A percentile compares a stretch with the other conserved stretches of the same genome.
phyloP scores from a whole-genome alignment of 768 basidiomycete species.

The Xerocomus potaroensis region DNA sequence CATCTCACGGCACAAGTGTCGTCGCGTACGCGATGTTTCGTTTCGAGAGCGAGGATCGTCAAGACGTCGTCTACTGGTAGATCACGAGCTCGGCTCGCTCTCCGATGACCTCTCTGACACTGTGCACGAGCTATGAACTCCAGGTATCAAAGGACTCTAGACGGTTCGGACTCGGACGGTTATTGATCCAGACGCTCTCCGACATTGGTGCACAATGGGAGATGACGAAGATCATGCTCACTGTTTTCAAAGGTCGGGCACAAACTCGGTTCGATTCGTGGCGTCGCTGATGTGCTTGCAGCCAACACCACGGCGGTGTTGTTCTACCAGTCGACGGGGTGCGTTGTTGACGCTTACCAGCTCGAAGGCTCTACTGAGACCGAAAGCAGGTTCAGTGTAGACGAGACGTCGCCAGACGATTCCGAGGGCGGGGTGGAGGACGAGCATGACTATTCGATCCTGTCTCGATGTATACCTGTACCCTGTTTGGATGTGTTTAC shows the following conservation, averaged over 20 bases:
- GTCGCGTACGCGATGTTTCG: slow-evolving; percentile 57
- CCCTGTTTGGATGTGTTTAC: slow-evolving; percentile 26
- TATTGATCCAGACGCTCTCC: slow-evolving; percentile 46
- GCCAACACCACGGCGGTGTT: slow-evolving; percentile 41
- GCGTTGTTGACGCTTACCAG: slow-evolving; percentile 12
- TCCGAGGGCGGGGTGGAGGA: slow-evolving; percentile 26
- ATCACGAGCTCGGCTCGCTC: slow-evolving; percentile 3
- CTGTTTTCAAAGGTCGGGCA: slow-evolving; percentile 66
- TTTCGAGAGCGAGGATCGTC: slow-evolving; percentile 63
- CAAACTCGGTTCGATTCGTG: background rate
- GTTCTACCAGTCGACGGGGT: slow-evolving; percentile 61
- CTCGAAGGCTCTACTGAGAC: slow-evolving; percentile 4
- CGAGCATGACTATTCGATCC: slow-evolving; percentile 36
- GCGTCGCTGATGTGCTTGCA: slow-evolving; percentile 22
- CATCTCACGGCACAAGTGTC: slow-evolving; percentile 20
- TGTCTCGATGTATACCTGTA: slow-evolving; percentile 28
- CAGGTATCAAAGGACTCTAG: slow-evolving; percentile 48
- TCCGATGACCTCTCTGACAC: slow-evolving; percentile 1
- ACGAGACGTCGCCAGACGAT: slow-evolving; percentile 50
- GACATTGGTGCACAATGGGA: slow-evolving; percentile 46
- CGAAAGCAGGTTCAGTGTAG: slow-evolving; percentile 47
- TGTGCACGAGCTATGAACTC: slow-evolving; percentile 62
- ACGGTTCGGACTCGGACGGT: slow-evolving; percentile 56
- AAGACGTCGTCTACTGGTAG: slow-evolving; percentile 70
- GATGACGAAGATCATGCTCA: slow-evolving; percentile 73